Conservation (phyloP, 2,329 filamentous ascomycete genomes). For the Knufia fluminis region DNA sequence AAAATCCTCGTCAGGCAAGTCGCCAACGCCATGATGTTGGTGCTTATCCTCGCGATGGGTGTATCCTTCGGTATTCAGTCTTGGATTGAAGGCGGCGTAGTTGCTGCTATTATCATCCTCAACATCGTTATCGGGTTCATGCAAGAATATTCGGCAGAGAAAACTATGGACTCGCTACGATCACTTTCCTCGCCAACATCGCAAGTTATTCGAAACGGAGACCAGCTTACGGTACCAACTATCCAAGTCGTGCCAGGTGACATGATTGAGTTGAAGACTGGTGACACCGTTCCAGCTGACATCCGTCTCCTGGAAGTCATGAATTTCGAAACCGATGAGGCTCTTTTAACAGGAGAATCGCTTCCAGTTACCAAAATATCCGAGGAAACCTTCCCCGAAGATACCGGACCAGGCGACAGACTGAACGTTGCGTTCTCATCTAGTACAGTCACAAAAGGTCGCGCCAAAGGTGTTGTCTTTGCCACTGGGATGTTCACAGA, state of each 20-base stretch:
- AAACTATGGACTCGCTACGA: slow-evolving; percentile 45
- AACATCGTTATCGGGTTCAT: slow-evolving; percentile 51
- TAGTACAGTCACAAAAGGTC: slow-evolving; percentile 52
- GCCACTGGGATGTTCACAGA: slow-evolving; percentile 55
- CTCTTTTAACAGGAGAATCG: slow-evolving; percentile 54
- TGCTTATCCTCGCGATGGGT: slow-evolving; percentile 48
- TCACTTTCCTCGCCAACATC: slow-evolving; percentile 44
- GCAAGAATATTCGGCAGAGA: slow-evolving; percentile 45
- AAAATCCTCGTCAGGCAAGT: slow-evolving; percentile 48
- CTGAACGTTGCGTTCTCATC: slow-evolving; percentile 54
- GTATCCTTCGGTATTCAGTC: slow-evolving; percentile 49
- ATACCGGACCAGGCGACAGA: slow-evolving; percentile 49
- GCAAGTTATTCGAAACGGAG: slow-evolving; percentile 42
- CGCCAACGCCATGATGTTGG: slow-evolving; percentile 47
- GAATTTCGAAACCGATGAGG: slow-evolving; percentile 53
- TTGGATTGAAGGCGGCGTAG: slow-evolving; percentile 52
- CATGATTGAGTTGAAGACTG: slow-evolving; percentile 43
- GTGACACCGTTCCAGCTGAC: slow-evolving; percentile 44
- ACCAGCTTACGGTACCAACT: slow-evolving; percentile 39
- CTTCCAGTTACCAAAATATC: slow-evolving; percentile 48
- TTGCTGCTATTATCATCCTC: slow-evolving; percentile 47
- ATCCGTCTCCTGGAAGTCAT: slow-evolving; percentile 46
- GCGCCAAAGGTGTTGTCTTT: slow-evolving; percentile 51
- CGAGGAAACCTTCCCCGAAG: slow-evolving; percentile 35
- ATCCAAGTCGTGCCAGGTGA: slow-evolving; percentile 49